These are phyloP conservation scores for Marchantia polymorpha DNA, from an alignment of 225 moss, liverwort and hornwort species.

Conservation along the genomic window DNA sequence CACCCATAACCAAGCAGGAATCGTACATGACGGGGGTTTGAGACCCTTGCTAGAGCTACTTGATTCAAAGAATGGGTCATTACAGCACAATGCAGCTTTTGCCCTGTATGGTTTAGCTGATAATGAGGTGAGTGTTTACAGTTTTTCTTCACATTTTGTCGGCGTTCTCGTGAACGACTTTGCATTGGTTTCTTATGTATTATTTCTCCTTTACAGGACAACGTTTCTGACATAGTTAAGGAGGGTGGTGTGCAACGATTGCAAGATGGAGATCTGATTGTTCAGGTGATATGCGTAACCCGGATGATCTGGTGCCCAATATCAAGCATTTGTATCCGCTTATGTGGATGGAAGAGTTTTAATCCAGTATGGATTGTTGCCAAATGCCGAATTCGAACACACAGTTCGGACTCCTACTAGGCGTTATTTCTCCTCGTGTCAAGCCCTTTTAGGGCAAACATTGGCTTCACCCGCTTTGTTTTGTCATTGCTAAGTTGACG, in stretches of 20 bases:
- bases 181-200: background rate
- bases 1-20: constrained; percentile 99
- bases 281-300: constrained; percentile 54
- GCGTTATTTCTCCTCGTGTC: too few relatives aligned
- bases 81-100: constrained; percentile 98
- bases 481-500: too few relatives aligned
- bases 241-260: constrained; percentile 98
- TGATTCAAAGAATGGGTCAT: constrained; percentile 92
- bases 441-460: too few relatives aligned
- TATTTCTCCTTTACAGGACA: constrained; percentile 55
- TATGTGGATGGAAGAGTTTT: too few relatives aligned
- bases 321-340: too few relatives aligned
- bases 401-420: too few relatives aligned
- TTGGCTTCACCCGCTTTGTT: too few relatives aligned
- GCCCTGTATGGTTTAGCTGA: constrained; percentile 96
- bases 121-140: constrained; percentile 65
- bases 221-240: constrained; percentile 96
- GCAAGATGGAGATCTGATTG: constrained; percentile 92
- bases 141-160: constrained; percentile 10
- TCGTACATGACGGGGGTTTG: constrained; percentile 98
- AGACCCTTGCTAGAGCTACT: constrained; percentile 92
- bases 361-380: too few relatives aligned
- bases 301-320: too few relatives aligned
- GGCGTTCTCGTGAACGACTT: constrained; percentile 22
- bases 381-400: too few relatives aligned